Base-by-base conservation (phyloP, 23 red algal species). In the Chondrus crispus region DNA sequence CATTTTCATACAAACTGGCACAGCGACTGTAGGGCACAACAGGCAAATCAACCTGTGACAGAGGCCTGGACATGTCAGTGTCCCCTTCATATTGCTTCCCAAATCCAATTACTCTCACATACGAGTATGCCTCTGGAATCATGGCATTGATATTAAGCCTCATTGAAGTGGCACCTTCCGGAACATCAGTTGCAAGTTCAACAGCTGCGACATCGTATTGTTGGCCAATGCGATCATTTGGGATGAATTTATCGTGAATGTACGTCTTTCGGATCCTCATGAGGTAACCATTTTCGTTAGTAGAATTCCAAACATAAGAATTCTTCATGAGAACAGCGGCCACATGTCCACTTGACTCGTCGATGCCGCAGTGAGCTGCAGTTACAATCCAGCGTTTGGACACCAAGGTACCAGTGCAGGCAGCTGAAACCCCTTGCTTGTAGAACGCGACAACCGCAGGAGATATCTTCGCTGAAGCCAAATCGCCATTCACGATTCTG, bases 321-420 rank as follows among this genome's bases (percentile, higher is more conserved):
- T n/a, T n/a, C n/a, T n/a, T n/a, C n/a, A n/a, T n/a, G n/a, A n/a
- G n/a, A n/a, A n/a, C n/a, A n/a, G n/a, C n/a, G n/a, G n/a, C n/a
- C n/a, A n/a, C n/a, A n/a, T n/a, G n/a, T n/a, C n/a, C n/a, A n/a
- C n/a, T n/a, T n/a, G n/a, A n/a, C n/a, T n/a, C n/a, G n/a, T n/a
- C n/a, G 36, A 94, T 85, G 24, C 47, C 32, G 36, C 91, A 94
- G 51, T 94, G 91, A 14, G 91, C 91, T 41, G 91, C 91, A 18
- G 91, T 87, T 22, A 94, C 39, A 62, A 73, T 68, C 81, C 82
- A 87, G 24, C 6, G 30, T 6, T 81, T 3, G 13, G 91, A 94
- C 18, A 94, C 46, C 8, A 94, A 20, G 12, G 91, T 66, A 18
- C 81, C 91, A 82, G 81, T 70, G n/a, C n/a, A n/a, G n/a, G n/a